Evolutionary conservation across 345 rosid genomes (phyloP).

Genomic region (Lumnitzera racemosa): DNA sequence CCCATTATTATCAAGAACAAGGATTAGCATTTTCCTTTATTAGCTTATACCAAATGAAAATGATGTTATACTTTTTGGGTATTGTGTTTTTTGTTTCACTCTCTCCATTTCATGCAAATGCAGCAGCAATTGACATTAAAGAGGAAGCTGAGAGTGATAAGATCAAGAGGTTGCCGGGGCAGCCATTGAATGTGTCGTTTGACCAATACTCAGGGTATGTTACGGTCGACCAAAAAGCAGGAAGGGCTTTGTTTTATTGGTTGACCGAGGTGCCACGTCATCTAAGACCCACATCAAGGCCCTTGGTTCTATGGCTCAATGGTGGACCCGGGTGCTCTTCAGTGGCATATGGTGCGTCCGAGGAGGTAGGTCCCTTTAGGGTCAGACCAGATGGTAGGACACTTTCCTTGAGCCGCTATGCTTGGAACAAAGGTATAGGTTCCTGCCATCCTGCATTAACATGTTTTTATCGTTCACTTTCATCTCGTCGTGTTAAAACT

Average conservation of each 20-base stretch:
- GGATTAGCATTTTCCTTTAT: too few species aligned
- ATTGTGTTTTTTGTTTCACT: constrained; percentile 5
- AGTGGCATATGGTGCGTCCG: constrained; percentile 74
- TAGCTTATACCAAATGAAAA: too few species aligned
- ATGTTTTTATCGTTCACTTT: background rate
- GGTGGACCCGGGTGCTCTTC: constrained; percentile 98
- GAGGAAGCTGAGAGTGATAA: constrained; percentile 41
- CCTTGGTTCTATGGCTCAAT: constrained; percentile 72
- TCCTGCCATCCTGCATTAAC: background rate
- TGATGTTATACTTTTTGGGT: background rate
- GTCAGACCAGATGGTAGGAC: constrained; percentile 49
- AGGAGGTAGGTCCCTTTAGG: constrained; percentile 91
- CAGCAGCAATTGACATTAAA: too few species aligned
- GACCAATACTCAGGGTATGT: constrained; percentile 76
- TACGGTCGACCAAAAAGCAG: constrained; percentile 38
- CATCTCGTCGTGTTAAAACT: background rate
- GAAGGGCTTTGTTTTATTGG: constrained; percentile 82
- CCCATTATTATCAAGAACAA: too few species aligned
- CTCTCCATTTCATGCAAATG: constrained; percentile 1
- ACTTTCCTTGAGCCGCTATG: constrained; percentile 41
- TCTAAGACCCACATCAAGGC: constrained; percentile 25
- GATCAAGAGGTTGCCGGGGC: constrained; percentile 58
- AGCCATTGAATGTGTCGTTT: constrained; percentile 56
- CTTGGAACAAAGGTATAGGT: constrained; percentile 68
- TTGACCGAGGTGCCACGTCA: constrained; percentile 35